A percentile compares a stretch with the other conserved stretches of the same genome.
These are phyloP conservation scores for Amanita rubescens DNA, from an alignment of 768 basidiomycete species.

Conservation along the genomic window DNA sequence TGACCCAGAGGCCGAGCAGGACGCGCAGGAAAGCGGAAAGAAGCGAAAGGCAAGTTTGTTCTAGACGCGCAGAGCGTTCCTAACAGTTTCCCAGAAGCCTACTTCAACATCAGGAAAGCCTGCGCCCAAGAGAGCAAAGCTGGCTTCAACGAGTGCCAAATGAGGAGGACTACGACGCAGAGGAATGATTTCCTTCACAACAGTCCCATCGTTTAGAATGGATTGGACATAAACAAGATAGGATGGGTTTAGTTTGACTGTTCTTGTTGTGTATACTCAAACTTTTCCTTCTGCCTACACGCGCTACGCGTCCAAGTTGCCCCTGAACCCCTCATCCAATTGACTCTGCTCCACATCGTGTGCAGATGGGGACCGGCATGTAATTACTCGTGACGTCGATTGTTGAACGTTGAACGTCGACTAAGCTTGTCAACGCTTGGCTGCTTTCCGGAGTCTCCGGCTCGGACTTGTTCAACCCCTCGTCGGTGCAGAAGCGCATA, in stretches of 20 bases:
- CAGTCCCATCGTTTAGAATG: too few species aligned
- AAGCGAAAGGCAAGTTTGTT: conserved; percentile 58
- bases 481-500: too few species aligned
- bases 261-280: not conserved
- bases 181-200: not conserved
- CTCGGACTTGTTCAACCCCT: too few species aligned
- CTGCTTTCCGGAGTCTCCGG: too few species aligned
- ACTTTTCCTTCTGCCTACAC: not conserved
- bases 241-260: conserved; percentile 4
- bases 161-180: conserved; percentile 28
- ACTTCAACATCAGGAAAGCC: conserved; percentile 38
- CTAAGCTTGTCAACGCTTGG: too few species aligned
- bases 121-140: conserved; percentile 38
- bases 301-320: too few species aligned
- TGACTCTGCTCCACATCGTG: too few species aligned
- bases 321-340: too few species aligned
- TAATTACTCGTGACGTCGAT: too few species aligned
- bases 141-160: conserved; percentile 31
- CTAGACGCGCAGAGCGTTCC: not conserved
- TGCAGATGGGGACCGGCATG: too few species aligned
- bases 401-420: too few species aligned
- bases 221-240: conserved; percentile 1
- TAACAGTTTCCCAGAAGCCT: conserved; percentile 25
- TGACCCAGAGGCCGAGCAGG: conserved; percentile 37
- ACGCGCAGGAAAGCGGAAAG: conserved; percentile 44